Evolutionary conservation across 495 filamentous ascomycete species (phyloP), one percentile per base, ranked within the genome.

Genomic region (Penicillium parvum): DNA sequence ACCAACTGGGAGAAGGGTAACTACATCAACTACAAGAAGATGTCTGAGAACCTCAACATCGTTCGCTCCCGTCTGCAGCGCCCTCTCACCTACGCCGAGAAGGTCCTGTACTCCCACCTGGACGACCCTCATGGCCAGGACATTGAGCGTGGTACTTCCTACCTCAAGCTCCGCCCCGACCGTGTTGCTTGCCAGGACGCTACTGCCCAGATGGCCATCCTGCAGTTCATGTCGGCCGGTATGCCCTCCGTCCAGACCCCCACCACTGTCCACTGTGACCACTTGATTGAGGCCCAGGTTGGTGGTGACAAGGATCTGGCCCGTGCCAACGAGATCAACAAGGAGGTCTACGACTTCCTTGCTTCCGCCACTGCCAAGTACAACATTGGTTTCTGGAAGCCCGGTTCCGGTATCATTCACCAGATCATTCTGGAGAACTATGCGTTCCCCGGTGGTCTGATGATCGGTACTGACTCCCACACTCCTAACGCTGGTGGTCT

Each of bases 181-280:
- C 87, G 92, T 69, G 94, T 98, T 57, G 94, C 94, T 73, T 96
- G 91, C 78, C 92, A 98, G 78, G 92, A 98, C 81, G 92, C 92
- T 55, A 98, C 94, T 19, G 92, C 92, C 47, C 92, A 98, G 81
- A 98, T 97, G 94, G 92, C 92, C 52, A 96, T 98, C 60, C 79
- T 98, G 35, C 92, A 98, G 76, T 98, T 98, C 77, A 98, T 98
- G 90, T 95, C 88, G 37, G 92, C 94, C 49, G 90, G 90, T 63
- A 88, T 98, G 84, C 84, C 87, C 46, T 84, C 84, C 26, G 94
- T 97, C 45, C 88, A 88, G 29, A 97, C 94, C 48, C 92, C 92
- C 28, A 84, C 88, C 50, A 98, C 92, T 18, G 94, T 98, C 52
- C 92, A 98, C 80, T 98, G 94, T 65, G 92, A 98, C 68, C 92